Evolutionary conservation across 495 filamentous ascomycete genomes (phyloP).

Genomic region (Trichoderma asperelloides): DNA sequence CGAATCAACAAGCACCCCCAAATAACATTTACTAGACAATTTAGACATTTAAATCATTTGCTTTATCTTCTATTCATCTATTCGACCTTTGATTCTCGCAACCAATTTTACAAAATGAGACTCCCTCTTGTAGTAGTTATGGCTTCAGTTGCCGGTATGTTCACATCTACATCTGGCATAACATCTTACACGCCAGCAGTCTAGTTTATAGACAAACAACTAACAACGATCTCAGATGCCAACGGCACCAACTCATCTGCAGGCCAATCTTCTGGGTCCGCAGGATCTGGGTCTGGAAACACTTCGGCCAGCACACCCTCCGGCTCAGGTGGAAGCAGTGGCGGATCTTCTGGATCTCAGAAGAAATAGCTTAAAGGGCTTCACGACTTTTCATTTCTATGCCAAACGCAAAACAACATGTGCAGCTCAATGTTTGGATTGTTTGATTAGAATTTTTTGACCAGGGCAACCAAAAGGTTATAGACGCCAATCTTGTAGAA

Average conservation of each 20-base stretch:
- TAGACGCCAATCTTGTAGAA: neutral
- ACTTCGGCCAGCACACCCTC: neutral
- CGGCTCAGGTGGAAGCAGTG: neutral
- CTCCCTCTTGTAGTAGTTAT: slow-evolving; percentile 2
- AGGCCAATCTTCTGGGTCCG: neutral
- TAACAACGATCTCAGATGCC: neutral
- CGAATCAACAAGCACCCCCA: neutral
- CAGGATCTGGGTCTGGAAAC: neutral
- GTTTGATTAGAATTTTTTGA: neutral
- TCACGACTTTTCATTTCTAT: neutral
- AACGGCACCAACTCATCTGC: neutral
- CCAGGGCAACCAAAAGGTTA: neutral
- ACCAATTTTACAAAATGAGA: neutral
- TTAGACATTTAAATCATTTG: neutral
- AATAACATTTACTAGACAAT: neutral
- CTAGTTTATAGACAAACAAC: neutral
- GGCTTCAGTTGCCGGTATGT: neutral
- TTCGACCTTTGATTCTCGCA: neutral
- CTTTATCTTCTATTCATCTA: neutral
- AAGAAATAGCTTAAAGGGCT: neutral
- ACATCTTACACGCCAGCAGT: neutral
- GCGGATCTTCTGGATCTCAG: neutral
- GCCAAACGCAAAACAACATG: neutral
- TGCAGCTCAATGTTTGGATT: neutral
- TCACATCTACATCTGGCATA: neutral